Evolutionary conservation across 2,329 filamentous ascomycete genomes (phyloP).

Genomic region (Blumeriella jaapii): DNA sequence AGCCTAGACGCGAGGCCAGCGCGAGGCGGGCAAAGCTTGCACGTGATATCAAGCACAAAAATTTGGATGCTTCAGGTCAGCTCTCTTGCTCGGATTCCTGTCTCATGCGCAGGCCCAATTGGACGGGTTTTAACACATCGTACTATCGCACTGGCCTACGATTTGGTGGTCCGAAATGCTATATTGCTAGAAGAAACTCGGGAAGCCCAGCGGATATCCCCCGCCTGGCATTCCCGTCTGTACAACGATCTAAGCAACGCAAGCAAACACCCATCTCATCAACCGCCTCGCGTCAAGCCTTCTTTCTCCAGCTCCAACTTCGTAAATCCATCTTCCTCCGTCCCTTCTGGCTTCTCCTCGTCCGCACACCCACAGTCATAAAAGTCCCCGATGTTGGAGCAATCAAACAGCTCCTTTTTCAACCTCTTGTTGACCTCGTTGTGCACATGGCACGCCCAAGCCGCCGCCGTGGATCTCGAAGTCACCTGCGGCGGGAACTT

Average conservation of each 20-base stretch:
- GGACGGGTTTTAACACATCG: too few species aligned
- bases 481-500: slow-evolving; percentile 55
- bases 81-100: too few species aligned
- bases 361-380: slow-evolving; percentile 63
- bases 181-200: too few species aligned
- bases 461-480: slow-evolving; percentile 50
- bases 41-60: too few species aligned
- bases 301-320: slow-evolving; percentile 25
- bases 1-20: slow-evolving; percentile 16
- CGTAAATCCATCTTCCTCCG: slow-evolving; percentile 25
- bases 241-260: slow-evolving; percentile 14
- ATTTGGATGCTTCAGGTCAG: too few species aligned
- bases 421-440: slow-evolving; percentile 56
- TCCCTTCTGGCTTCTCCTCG: slow-evolving; percentile 35
- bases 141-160: too few species aligned
- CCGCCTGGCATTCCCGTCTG: too few species aligned
- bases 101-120: too few species aligned
- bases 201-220: too few species aligned
- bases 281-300: slow-evolving; percentile 4
- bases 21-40: slow-evolving; percentile 9
- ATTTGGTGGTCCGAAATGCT: too few species aligned
- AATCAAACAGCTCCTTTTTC: slow-evolving; percentile 52
- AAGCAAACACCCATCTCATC: slow-evolving; percentile 18
- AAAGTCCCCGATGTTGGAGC: slow-evolving; percentile 55
- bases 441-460: slow-evolving; percentile 58